Evolutionary conservation across 2,329 filamentous ascomycete genomes (phyloP), one percentile per base, ranked within the genome.

Genomic region (Nemania bipapillata): DNA sequence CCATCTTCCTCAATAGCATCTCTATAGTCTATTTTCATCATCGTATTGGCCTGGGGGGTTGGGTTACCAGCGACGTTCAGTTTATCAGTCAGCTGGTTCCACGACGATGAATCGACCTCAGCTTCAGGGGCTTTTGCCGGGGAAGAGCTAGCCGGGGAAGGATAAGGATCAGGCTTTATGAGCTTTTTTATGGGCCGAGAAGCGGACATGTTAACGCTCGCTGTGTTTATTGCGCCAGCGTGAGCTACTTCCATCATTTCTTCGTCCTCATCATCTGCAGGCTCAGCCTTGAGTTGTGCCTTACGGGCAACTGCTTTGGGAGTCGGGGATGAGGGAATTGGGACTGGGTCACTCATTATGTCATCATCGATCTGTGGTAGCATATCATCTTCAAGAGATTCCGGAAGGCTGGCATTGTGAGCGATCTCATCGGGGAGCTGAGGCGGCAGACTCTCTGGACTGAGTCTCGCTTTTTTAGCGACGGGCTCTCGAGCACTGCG

Each of bases 1-100:
- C 95, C 96, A 76, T 99, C 94, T 70, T 92, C 90, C 79, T 98
- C 95, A n/a, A 97, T 82, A n/a, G 92, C 94, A 80, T 97, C 91
- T 70, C 91, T 88, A 66, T 92, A 86, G 71, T 91, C 89, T 56
- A 97, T 86, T 81, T 98, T 99, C 47, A 94, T 94, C 72, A 92
- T 87, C 8, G 83, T 85, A 28, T 84, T 83, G 37, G 84, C 83
- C 72, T 93, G 91, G 2, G 87, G 79, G 4, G 87, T 84, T 3
- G 93, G 90, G 76, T 90, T 93, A 79, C 88, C 93, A 72, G 96
- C 85, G 42, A 97, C 90, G 74, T 97, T 97, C 70, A 99, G 86
- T 75, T 91, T 95, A 76, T 90, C 89, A 7, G 92, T 94, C 54
- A 99, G 89, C 65, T 92, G 86, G 73, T 94, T 97, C 94, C 96